Conservation (phyloP, 2,329 filamentous ascomycete genomes). For the Pestalotiopsis fici region DNA sequence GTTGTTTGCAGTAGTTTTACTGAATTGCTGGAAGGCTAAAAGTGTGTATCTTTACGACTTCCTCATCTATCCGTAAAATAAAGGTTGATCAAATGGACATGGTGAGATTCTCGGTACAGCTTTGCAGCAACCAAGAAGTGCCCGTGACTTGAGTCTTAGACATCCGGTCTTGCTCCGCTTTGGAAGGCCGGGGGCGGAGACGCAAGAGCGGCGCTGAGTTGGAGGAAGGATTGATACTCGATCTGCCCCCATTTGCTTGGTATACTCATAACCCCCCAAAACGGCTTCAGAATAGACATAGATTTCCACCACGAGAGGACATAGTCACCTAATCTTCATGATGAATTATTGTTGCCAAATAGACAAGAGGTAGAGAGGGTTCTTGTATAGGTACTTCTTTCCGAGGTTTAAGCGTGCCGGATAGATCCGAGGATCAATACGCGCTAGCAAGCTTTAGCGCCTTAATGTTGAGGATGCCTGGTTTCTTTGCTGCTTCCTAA, state of each 20-base stretch:
- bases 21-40: background rate
- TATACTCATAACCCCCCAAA: no score
- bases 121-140: background rate
- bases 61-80: no score
- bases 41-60: background rate
- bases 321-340: no score
- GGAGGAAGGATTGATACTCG: background rate
- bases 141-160: background rate
- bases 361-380: no score
- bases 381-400: background rate
- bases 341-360: no score
- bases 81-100: no score
- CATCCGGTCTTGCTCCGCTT: background rate
- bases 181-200: background rate
- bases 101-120: background rate
- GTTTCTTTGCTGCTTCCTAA: background rate
- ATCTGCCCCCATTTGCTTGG: background rate
- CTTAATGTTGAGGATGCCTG: background rate
- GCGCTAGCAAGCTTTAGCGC: background rate
- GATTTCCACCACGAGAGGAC: no score
- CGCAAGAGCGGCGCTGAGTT: background rate
- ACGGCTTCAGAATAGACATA: no score
- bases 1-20: background rate
- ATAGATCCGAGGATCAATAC: background rate
- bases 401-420: background rate